These are phyloP conservation scores for Conringia planisiliqua DNA, from an alignment of 345 rosid species.

Conservation along the genomic window DNA sequence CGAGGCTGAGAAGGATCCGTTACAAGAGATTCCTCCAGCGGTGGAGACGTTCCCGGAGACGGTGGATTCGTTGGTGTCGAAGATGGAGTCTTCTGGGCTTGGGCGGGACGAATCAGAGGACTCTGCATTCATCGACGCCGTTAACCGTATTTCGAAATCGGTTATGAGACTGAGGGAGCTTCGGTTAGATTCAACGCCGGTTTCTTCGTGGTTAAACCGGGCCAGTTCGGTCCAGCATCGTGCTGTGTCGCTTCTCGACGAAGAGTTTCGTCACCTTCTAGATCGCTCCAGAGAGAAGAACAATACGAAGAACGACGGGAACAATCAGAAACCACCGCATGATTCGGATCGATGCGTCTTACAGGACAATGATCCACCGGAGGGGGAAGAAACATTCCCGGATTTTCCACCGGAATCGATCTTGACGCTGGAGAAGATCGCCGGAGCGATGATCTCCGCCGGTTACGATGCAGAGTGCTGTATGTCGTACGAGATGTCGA, in stretches of 20 bases:
- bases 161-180: slow-evolving; percentile 33
- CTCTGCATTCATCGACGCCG: slow-evolving; percentile 36
- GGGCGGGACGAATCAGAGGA: slow-evolving; percentile 45
- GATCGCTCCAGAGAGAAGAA: slow-evolving; percentile 31
- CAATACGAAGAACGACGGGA: neutral
- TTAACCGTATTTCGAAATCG: slow-evolving; percentile 41
- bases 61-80: slow-evolving; percentile 45
- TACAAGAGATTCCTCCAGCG: slow-evolving; percentile 36
- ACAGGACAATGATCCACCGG: slow-evolving; percentile 1
- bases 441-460: slow-evolving; percentile 55
- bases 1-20: slow-evolving; percentile 5
- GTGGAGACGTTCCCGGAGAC: slow-evolving; percentile 43
- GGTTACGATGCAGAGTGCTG: slow-evolving; percentile 75
- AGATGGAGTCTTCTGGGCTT: slow-evolving; percentile 37
- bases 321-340: slow-evolving; percentile 19
- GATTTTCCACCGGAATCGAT: slow-evolving; percentile 44
- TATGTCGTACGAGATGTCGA: slow-evolving; percentile 39
- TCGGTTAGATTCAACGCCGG: slow-evolving; percentile 19
- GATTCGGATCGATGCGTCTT: slow-evolving; percentile 21
- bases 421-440: slow-evolving; percentile 45
- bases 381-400: slow-evolving; percentile 40
- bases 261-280: slow-evolving; percentile 60
- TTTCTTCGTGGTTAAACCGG: slow-evolving; percentile 38
- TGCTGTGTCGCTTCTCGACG: slow-evolving; percentile 58
- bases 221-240: slow-evolving; percentile 49